Evolutionary conservation across 2,329 filamentous ascomycete genomes (phyloP).

Genomic region (Alternaria conjuncta): DNA sequence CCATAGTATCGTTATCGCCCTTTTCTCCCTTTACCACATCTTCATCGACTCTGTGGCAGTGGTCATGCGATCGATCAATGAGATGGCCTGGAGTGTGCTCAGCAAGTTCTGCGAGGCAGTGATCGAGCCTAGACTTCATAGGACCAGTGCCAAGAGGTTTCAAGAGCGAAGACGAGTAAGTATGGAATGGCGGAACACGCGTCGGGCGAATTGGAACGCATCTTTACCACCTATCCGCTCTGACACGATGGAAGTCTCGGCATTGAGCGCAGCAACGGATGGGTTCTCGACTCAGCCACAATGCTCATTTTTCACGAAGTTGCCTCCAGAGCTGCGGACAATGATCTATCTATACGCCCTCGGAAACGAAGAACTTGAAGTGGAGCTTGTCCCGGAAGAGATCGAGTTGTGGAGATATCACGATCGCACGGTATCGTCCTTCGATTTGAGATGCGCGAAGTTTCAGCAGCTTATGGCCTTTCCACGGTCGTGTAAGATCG

Average conservation of each 20-base stretch:
- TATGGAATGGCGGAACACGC: neutral
- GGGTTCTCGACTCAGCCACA: neutral
- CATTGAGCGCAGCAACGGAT: neutral
- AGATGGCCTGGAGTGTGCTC: neutral
- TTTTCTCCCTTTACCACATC: neutral
- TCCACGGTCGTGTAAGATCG: neutral
- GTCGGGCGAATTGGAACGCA: neutral
- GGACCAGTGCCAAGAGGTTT: neutral
- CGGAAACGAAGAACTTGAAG: neutral
- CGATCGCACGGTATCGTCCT: no score
- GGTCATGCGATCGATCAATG: neutral
- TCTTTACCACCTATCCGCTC: neutral
- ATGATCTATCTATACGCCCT: neutral
- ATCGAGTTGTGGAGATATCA: neutral
- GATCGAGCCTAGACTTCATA: neutral
- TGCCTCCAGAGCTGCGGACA: neutral
- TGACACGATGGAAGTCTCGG: neutral
- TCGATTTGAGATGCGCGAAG: neutral
- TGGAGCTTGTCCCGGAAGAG: neutral
- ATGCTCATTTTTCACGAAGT: neutral
- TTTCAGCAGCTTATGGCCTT: neutral
- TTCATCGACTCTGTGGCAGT: fast-evolving
- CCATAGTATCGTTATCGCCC: neutral
- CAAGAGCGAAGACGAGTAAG: neutral
- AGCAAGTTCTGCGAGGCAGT: neutral